Evolutionary conservation across 2,329 filamentous ascomycete genomes (phyloP), one percentile per base, ranked within the genome.

Genomic region (Colletotrichum lentis): DNA sequence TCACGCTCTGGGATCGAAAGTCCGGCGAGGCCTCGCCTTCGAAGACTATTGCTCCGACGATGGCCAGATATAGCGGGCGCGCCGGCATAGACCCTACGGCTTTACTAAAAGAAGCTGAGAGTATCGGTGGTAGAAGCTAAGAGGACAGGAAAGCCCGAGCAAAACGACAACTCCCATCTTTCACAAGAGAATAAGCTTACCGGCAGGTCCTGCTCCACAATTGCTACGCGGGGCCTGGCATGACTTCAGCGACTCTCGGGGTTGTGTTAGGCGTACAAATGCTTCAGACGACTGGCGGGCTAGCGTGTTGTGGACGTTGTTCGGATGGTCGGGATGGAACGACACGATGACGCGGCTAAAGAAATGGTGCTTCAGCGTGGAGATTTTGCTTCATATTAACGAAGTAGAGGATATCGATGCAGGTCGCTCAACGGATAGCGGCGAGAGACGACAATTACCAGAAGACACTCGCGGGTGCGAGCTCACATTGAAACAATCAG

Each of bases 1-100:
- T 83, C 10, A 86, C 85, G 39, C 85, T 85, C 72, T 86, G 83
- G 6, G 76, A 79, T 49, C 83, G 79, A 62, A 80, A 80, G 67
- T 81, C 71, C n/a, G 80, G 78, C 3, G 79, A 78, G 8, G 75
- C 62, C 35, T 85, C 83, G 53, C 79, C 77, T 74, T 88, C 83
- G 71, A 83, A 89, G 31, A 89, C 75, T 7, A 79, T 83, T 67
- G 81, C 80, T 4, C 82, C 74, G 56, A 86, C 77, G 55, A 77
- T 75, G 64, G 81, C 77, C n/a, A 79, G 74, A 57, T 83, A 77
- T 8, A 89, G 80, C 43, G 88, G 80, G 22, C 83, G 81, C 47
- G 84, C 85, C 1, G 88, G 78, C 54, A 82, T 83, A 50, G 83
- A 82, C 69, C 84, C 71, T 72, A 24, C 3, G n/a, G 22, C n/a